A percentile compares a stretch with the other conserved stretches of the same genome.
phyloP scores from a whole-genome alignment of 2,329 filamentous ascomycete species.

The Chaetomium sp. region DNA sequence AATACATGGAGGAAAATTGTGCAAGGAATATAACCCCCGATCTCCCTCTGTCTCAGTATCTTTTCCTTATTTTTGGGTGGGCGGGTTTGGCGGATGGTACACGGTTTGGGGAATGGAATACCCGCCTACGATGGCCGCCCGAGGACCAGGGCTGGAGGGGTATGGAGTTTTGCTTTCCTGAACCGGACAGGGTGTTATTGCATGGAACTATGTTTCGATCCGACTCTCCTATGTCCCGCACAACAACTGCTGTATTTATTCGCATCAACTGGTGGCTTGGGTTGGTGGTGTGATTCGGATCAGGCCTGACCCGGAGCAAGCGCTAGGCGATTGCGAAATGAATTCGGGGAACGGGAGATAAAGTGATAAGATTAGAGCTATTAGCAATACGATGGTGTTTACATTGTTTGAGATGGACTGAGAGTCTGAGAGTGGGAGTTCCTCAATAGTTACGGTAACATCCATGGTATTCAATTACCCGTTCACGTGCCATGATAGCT shows the following conservation, averaged over 20 bases:
- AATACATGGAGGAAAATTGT: slow-evolving; percentile 30
- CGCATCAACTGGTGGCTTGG: background rate
- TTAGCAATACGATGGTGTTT: slow-evolving; percentile 3
- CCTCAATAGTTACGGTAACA: background rate
- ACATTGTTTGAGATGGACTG: background rate
- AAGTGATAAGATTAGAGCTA: background rate
- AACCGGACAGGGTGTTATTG: background rate
- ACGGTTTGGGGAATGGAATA: slow-evolving; percentile 18
- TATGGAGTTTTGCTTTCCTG: slow-evolving; percentile 24
- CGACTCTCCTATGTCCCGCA: background rate
- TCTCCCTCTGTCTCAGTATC: slow-evolving; percentile 4
- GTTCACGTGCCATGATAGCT: background rate
- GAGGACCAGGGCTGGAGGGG: slow-evolving; percentile 10
- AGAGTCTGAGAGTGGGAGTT: background rate
- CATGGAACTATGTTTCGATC: slow-evolving; percentile 6
- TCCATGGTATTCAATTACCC: background rate
- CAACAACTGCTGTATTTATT: background rate
- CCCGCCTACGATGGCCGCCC: slow-evolving; percentile 11
- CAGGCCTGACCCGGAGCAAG: background rate
- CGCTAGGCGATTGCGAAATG: background rate
- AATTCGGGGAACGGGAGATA: background rate
- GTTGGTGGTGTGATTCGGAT: background rate
- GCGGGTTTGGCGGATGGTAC: slow-evolving; percentile 9
- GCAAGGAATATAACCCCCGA: slow-evolving; percentile 14
- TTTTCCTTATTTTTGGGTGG: slow-evolving; percentile 5